phyloP scores from a whole-genome alignment of 441 rosid species.

The Euphorbia schlechtendalii region DNA sequence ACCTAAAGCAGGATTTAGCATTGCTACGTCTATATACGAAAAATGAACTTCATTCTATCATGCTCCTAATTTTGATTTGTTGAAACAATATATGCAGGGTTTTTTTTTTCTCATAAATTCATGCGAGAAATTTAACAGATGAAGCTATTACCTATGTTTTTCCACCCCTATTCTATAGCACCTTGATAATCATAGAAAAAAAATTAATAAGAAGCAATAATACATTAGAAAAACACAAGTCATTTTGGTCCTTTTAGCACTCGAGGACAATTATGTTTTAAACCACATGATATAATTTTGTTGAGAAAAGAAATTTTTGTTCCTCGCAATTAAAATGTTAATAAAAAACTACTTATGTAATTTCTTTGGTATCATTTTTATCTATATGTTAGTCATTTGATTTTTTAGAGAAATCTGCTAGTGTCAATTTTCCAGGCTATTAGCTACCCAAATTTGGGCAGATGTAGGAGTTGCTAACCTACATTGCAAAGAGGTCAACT shows the following conservation, averaged over 20 bases:
- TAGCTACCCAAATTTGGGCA: too few relatives aligned
- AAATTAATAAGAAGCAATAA: too few relatives aligned
- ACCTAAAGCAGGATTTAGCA: not conserved
- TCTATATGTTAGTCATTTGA: too few relatives aligned
- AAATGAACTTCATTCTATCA: not conserved
- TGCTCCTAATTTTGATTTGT: not conserved
- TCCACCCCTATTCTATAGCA: not conserved
- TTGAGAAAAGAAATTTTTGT: not conserved
- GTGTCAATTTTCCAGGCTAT: too few relatives aligned
- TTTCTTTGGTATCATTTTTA: not conserved
- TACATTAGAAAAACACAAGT: not conserved
- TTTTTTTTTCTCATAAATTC: too few relatives aligned
- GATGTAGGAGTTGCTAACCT: not conserved
- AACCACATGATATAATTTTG: not conserved
- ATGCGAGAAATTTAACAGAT: too few relatives aligned
- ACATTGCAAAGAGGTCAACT: too few relatives aligned
- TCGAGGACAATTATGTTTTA: not conserved
- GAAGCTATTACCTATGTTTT: not conserved
- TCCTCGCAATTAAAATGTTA: not conserved
- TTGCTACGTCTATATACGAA: not conserved
- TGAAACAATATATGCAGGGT: not conserved
- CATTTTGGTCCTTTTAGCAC: not conserved
- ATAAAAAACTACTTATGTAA: too few relatives aligned
- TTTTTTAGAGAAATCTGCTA: too few relatives aligned
- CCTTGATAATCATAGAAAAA: not conserved